Percentiles rank a stretch among this genome's conserved stretches.
Conservation (phyloP, 768 basidiomycete genomes). For the Amanita subjunquillea region DNA sequence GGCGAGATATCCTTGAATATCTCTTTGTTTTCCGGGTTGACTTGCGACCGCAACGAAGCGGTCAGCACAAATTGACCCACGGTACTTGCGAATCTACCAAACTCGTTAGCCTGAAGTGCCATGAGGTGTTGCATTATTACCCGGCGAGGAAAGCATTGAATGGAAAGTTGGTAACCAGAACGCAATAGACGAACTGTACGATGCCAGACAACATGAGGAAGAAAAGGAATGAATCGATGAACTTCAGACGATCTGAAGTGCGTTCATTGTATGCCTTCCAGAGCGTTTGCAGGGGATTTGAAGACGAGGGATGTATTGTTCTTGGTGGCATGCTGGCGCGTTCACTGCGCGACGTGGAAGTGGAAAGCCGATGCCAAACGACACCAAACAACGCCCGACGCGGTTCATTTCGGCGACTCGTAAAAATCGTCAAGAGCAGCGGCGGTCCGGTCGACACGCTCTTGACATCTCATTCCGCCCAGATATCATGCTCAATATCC, state of each 20-base stretch:
- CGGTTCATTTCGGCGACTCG: background rate
- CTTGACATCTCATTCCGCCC: conserved; percentile 2
- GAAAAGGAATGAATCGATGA: conserved; percentile 86
- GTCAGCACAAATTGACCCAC: conserved; percentile 96
- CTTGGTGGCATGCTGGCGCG: conserved; percentile 24
- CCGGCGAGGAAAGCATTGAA: conserved; percentile 97
- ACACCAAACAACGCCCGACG: conserved; percentile 13
- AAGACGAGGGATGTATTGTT: conserved; percentile 17
- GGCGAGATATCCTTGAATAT: conserved; percentile 90
- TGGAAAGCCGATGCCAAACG: conserved; percentile 22
- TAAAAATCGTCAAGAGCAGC: conserved; percentile 7
- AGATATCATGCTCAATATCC: conserved; percentile 1
- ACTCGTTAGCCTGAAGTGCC: background rate
- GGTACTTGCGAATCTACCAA: conserved; percentile 72
- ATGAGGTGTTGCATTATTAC: conserved; percentile 36
- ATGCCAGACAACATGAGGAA: conserved; percentile 90
- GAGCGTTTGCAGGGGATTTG: conserved; percentile 37
- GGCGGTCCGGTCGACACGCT: background rate
- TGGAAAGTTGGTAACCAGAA: conserved; percentile 86
- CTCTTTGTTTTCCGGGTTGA: conserved; percentile 72
- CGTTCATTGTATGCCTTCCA: conserved; percentile 70
- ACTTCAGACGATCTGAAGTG: conserved; percentile 81
- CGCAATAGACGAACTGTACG: conserved; percentile 84
- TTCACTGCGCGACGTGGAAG: conserved; percentile 21
- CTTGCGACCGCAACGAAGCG: conserved; percentile 86